These are phyloP conservation scores for Avena sativa DNA, from an alignment of 176 grass and related monocot species.

Conservation along the genomic window DNA sequence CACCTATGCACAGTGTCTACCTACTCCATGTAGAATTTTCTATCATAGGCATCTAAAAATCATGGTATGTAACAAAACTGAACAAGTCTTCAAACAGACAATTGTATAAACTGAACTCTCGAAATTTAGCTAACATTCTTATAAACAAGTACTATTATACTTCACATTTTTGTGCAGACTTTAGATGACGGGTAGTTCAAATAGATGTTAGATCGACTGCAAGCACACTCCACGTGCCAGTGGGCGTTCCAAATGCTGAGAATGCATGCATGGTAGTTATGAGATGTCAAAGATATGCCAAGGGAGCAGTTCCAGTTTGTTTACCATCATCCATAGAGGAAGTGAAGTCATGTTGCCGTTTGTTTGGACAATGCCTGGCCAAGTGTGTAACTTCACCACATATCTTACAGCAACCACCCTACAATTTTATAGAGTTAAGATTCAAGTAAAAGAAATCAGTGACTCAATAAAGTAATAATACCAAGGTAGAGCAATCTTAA, in stretches of 20 bases:
- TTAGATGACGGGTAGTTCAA: neutral
- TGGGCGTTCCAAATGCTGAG: constrained; percentile 14
- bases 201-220: constrained; percentile 1
- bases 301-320: constrained; percentile 13
- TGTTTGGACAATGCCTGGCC: constrained; percentile 88
- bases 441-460: neutral
- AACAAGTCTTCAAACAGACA: constrained; percentile 2
- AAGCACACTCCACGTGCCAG: neutral
- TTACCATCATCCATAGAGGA: constrained; percentile 48
- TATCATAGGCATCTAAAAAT: neutral
- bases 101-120: neutral
- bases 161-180: neutral
- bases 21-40: neutral
- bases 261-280: constrained; percentile 9
- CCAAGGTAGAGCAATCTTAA: constrained; percentile 4
- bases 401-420: constrained; percentile 94
- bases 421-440: constrained; percentile 39
- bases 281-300: constrained; percentile 22
- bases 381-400: constrained; percentile 94
- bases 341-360: constrained; percentile 45
- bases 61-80: constrained; percentile 4
- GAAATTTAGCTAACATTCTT: constrained; percentile 8
- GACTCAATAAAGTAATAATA: neutral
- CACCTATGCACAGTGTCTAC: neutral
- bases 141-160: constrained; percentile 1